phyloP scores from a whole-genome alignment of 1,139 yeast genomes.

The Zygotorulaspora mrakii region DNA sequence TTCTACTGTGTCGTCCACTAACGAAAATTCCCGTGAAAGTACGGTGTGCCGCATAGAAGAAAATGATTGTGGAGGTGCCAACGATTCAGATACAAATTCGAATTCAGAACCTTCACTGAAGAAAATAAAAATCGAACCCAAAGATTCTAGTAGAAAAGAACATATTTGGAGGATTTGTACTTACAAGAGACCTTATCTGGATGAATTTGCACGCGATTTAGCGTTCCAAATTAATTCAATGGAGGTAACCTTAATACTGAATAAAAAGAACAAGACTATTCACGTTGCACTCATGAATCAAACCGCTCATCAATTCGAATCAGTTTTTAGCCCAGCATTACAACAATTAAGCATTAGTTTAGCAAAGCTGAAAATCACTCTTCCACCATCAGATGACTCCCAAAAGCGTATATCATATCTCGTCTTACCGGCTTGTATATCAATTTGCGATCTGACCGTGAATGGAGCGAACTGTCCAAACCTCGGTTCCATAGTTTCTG shows the following conservation, averaged over 20 bases:
- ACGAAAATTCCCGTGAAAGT: conserved; percentile 6
- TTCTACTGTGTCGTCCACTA: not conserved
- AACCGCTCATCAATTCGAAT: conserved; percentile 33
- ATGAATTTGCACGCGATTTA: conserved; percentile 48
- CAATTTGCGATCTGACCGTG: conserved; percentile 24
- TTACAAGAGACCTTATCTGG: conserved; percentile 61
- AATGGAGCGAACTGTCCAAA: conserved; percentile 28
- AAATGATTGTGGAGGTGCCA: not conserved
- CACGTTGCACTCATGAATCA: conserved; percentile 34
- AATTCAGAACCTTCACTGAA: conserved; percentile 14
- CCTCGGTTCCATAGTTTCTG: conserved; percentile 25
- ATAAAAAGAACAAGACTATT: conserved; percentile 29
- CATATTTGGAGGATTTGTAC: conserved; percentile 25
- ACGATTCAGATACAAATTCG: not conserved
- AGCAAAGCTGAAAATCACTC: conserved; percentile 12
- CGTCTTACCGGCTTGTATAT: conserved; percentile 30
- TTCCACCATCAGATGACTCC: conserved; percentile 8
- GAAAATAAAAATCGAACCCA: conserved; percentile 8
- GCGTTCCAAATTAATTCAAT: conserved; percentile 51
- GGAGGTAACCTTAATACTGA: conserved; percentile 27
- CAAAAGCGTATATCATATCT: conserved; percentile 14
- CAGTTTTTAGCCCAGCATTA: conserved; percentile 27
- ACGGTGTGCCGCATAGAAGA: not conserved
- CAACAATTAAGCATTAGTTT: conserved; percentile 14
- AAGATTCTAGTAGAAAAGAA: conserved; percentile 13